Evolutionary conservation across 148 eudicot species (phyloP).

Genomic region (Vaccinium corymbosum): DNA sequence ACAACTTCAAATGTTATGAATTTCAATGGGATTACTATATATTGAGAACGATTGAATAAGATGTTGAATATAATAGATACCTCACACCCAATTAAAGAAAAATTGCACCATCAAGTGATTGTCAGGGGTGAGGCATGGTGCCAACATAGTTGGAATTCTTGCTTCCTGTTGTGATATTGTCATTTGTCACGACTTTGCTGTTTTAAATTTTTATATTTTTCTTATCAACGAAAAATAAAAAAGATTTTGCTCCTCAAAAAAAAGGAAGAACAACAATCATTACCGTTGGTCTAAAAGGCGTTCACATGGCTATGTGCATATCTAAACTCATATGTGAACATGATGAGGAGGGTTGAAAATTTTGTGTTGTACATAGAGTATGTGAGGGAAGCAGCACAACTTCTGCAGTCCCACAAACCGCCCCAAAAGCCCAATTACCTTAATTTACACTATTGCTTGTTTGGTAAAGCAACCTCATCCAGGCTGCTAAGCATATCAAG

Average conservation of each 20-base stretch:
- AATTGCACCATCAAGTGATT: background rate
- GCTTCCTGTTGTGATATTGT: too few species aligned
- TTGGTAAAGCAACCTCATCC: constrained; percentile 24
- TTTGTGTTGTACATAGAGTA: background rate
- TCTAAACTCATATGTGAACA: background rate
- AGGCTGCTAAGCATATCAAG: too few species aligned
- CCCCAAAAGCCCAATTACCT: constrained; percentile 58
- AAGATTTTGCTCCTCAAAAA: too few species aligned
- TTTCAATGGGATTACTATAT: too few species aligned
- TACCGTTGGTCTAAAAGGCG: background rate
- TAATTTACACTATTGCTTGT: constrained; percentile 42
- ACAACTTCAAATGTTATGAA: background rate
- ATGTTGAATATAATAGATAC: too few species aligned
- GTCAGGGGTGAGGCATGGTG: too few species aligned
- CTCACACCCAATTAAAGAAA: too few species aligned
- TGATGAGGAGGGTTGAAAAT: constrained; percentile 15
- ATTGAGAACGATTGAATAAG: too few species aligned
- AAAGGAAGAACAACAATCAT: background rate
- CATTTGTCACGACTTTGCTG: too few species aligned
- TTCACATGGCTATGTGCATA: background rate
- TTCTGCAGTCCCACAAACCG: constrained; percentile 64
- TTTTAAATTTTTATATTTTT: too few species aligned
- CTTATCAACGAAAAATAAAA: too few species aligned
- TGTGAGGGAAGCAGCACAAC: constrained; percentile 19
- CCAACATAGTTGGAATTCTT: too few species aligned